A percentile compares a stretch with the other conserved stretches of the same genome.
These are phyloP conservation scores for Amphirosellinia nigrospora DNA, from an alignment of 495 filamentous ascomycete genomes.

Conservation along the genomic window DNA sequence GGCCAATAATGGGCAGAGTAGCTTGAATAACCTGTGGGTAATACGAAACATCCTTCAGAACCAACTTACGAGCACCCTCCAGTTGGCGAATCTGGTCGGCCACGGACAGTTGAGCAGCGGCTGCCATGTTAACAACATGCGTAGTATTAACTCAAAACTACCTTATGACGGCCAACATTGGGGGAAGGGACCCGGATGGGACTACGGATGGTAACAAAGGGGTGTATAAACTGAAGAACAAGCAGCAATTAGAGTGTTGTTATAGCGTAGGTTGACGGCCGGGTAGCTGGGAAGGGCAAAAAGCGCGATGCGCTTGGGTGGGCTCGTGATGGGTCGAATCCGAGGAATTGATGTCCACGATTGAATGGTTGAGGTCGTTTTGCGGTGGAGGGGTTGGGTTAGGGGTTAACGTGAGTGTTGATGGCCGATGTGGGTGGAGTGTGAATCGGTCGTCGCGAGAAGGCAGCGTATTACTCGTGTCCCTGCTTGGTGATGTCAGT, in stretches of 20 bases:
- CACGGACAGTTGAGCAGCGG: slow-evolving; percentile 58
- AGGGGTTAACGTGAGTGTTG: background rate
- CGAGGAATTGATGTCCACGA: background rate
- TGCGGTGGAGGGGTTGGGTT: background rate
- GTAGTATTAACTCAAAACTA: slow-evolving; percentile 16
- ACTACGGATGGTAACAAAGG: slow-evolving; percentile 14
- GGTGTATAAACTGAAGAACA: slow-evolving; percentile 2
- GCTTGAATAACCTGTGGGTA: slow-evolving; percentile 90
- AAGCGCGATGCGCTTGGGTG: slow-evolving; percentile 10
- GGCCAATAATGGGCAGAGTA: slow-evolving; percentile 85
- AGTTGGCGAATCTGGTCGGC: slow-evolving; percentile 82
- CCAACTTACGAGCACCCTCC: slow-evolving; percentile 83
- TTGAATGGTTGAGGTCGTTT: background rate
- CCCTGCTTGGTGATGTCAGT: slow-evolving; percentile 43
- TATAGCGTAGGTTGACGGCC: background rate
- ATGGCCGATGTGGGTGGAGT: background rate
- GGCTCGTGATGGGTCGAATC: background rate
- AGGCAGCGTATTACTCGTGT: slow-evolving; percentile 28
- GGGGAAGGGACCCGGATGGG: background rate
- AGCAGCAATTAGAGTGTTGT: background rate
- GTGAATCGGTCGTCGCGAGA: slow-evolving; percentile 3
- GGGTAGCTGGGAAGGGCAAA: background rate
- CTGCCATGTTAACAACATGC: slow-evolving; percentile 45
- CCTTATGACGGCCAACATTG: slow-evolving; percentile 17
- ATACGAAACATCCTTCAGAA: slow-evolving; percentile 78